Percentiles rank a stretch among this genome's conserved stretches.
Conservation (phyloP, 169 alveolate genomes). For the Cryptosporidium viatorum region DNA sequence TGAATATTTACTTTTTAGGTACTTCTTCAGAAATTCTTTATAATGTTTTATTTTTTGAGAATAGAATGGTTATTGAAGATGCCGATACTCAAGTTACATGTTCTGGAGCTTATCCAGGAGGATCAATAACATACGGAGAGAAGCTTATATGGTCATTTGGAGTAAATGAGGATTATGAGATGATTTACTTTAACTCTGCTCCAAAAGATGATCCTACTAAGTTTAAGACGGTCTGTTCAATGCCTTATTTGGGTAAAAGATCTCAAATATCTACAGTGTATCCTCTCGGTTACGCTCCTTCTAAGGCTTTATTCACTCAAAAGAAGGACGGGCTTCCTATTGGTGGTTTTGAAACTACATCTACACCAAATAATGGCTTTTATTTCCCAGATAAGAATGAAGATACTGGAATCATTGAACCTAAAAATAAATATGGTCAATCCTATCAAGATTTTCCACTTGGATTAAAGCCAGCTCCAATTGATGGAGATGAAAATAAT, state of each 20-base stretch:
- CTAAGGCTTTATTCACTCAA: constrained; percentile 20
- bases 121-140: not conserved
- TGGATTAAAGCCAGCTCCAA: constrained; percentile 60
- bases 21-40: not conserved
- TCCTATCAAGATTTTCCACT: constrained; percentile 11
- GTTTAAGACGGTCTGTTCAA: not conserved
- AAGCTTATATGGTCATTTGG: constrained; percentile 48
- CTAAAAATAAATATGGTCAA: constrained; percentile 34
- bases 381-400: constrained; percentile 16
- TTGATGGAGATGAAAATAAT: not conserved
- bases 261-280: not conserved
- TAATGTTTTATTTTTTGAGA: constrained; percentile 4
- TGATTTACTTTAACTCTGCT: constrained; percentile 23
- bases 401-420: constrained; percentile 5
- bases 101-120: constrained; percentile 45
- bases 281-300: constrained; percentile 57
- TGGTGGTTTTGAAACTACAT: constrained; percentile 43
- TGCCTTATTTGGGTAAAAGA: constrained; percentile 2
- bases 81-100: not conserved
- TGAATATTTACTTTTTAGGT: constrained; percentile 19
- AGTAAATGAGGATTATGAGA: not conserved
- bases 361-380: not conserved
- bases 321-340: not conserved
- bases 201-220: not conserved
- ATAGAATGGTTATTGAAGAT: constrained; percentile 44